Evolutionary conservation across 495 filamentous ascomycete species (phyloP).

Genomic region (Xeromyces bisporus): DNA sequence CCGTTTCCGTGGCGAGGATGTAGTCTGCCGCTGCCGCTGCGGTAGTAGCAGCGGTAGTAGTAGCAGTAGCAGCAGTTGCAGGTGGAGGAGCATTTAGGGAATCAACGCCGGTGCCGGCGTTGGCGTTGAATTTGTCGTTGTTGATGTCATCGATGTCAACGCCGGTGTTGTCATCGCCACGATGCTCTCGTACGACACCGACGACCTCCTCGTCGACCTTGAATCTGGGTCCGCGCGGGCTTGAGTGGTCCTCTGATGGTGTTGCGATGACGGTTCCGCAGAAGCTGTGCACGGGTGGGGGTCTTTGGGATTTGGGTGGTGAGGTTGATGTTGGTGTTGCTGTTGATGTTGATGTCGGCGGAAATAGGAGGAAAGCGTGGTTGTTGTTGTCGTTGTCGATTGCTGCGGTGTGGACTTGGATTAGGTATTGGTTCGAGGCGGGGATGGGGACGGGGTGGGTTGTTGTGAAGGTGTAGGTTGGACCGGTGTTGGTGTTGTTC

Average conservation of each 20-base stretch:
- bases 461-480: conserved; percentile 12
- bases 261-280: conserved; percentile 35
- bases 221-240: conserved; percentile 21
- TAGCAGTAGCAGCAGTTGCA: too few species aligned
- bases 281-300: conserved; percentile 36
- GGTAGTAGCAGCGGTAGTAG: too few species aligned
- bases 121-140: too few species aligned
- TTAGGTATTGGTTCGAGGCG: conserved; percentile 33
- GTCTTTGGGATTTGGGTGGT: conserved; percentile 27
- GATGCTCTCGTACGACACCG: conserved; percentile 24
- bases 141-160: too few species aligned
- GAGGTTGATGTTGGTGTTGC: conserved; percentile 14
- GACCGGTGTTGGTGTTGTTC: conserved; percentile 1
- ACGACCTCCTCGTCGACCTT: conserved; percentile 36
- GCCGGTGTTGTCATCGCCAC: background rate
- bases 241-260: conserved; percentile 23
- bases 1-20: conserved; percentile 29
- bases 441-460: conserved; percentile 25
- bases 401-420: conserved; percentile 39
- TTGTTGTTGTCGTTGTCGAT: background rate
- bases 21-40: conserved; percentile 38
- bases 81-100: too few species aligned
- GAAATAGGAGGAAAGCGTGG: background rate
- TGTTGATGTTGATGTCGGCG: conserved; percentile 3
- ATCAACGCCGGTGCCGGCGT: too few species aligned